Evolutionary conservation across 805 yeast genomes (phyloP), one percentile per base, ranked within the genome.

Genomic region (Torulaspora delbrueckii): DNA sequence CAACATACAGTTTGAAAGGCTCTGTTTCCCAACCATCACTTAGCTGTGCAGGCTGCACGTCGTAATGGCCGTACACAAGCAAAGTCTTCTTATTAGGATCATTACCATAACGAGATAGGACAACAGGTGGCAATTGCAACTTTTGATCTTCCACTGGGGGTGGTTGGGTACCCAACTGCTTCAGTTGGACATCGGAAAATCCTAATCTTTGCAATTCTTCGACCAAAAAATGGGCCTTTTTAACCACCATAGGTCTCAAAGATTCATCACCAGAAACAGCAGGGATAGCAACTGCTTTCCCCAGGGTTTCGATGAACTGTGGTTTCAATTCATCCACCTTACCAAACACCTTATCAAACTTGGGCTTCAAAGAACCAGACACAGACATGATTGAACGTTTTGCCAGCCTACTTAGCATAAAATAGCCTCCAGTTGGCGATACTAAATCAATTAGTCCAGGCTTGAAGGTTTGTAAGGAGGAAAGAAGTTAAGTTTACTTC

Each of bases 11-110:
- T 45, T 70, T 73, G 69, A 93, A 93, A 8, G 99, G 99, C 52
- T 90, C 96, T 35, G 93, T 78, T 59, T 75, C 73, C 99, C 99
- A 93, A 32, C 99, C 99, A 64, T 93, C 99, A 57, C 85, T 95
- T 47, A 71, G 55, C 25, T 77, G 70, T 13, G 99, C 99, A 8
- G 99, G 99, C 73, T 93, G 99, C 52, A 93, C 99, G 60, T 93
- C 99, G 69, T 91, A 91, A 67, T 93, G 99, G 40, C 98, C 99
- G 65, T 93, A 93, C 33, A 93, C 82, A 53, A 95, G 76, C 36
- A 93, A 84, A 25, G 89, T 93, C 70, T 88, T 90, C 77, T 90
- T 90, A 26, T 66, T 53, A 32, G 96, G 83, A 63, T 89, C 95
- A 23, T 65, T 63, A 46, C 99, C 99, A 57, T 77, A 82, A 60